Conservation (phyloP, 1,139 yeast genomes). For the Pichia sp. region DNA sequence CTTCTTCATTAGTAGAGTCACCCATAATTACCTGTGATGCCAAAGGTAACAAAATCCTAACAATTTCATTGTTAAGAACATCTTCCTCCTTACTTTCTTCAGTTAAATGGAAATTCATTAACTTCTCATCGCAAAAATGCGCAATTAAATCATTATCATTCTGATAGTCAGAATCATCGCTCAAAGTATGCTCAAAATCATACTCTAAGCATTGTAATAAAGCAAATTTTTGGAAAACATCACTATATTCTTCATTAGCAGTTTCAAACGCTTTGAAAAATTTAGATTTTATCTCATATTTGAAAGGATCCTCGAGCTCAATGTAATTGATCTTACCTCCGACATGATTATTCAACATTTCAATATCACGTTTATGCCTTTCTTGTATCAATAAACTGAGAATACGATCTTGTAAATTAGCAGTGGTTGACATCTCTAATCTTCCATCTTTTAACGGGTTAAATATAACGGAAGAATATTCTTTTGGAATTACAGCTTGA, state of each 20-base stretch:
- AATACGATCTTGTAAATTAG: constrained; percentile 27
- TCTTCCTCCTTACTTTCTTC: constrained; percentile 14
- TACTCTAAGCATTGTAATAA: constrained; percentile 29
- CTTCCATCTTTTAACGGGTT: constrained; percentile 16
- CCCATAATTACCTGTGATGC: constrained; percentile 29
- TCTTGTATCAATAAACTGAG: constrained; percentile 27
- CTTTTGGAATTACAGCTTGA: constrained; percentile 20
- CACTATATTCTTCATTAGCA: constrained; percentile 16
- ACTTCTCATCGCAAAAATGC: constrained; percentile 23
- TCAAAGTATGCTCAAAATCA: constrained; percentile 26
- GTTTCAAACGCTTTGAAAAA: constrained; percentile 21
- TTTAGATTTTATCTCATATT: constrained; percentile 29
- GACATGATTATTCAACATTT: constrained; percentile 19
- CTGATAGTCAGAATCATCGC: constrained; percentile 23
- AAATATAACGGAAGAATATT: constrained; percentile 17
- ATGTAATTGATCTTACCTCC: constrained; percentile 17
- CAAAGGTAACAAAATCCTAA: constrained; percentile 27
- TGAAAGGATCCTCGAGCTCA: constrained; percentile 19
- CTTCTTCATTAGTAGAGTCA: constrained; percentile 11
- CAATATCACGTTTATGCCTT: constrained; percentile 30
- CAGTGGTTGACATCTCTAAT: constrained; percentile 24
- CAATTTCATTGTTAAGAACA: constrained; percentile 21
- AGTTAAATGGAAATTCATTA: constrained; percentile 19
- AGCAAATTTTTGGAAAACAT: constrained; percentile 25
- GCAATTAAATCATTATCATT: constrained; percentile 21